Evolutionary conservation across 176 grass and related monocot species (phyloP), one percentile per base, ranked within the genome.

Genomic region (Miscanthus lutarioriparius): DNA sequence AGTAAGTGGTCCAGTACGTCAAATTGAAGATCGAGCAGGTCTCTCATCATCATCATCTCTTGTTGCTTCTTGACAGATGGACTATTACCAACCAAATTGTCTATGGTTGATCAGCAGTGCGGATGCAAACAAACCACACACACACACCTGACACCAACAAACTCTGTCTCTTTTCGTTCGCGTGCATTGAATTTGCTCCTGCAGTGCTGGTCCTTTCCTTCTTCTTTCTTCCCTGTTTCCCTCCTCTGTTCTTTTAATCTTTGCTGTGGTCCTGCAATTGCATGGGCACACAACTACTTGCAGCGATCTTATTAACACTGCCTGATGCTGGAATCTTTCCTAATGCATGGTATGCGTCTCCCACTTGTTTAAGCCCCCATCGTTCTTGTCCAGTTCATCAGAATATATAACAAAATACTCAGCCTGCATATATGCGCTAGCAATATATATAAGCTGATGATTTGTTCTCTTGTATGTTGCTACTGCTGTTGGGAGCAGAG

Each of bases 71-170:
- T 75, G 12, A 45, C 61, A 67, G 8, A 76, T 58, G 30, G 82
- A 48, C 59, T 19, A 27, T 68, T 19, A 27, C 1, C 10, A 8
- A 15, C 70, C 26, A 69, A 22, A 26, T 54, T 75, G 30, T 39
- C 39, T 82, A 69, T 35, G 72, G 79, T 47, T 82, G 13, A 63
- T 25, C 23, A 13, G 23, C 53, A 75, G 1, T 25, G 26, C 64
- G 64, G 45, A 14, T 56, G 67, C 80, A 72, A 26, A 26, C 59
- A 59, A 82, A 61, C 9, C 33, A 35, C 32, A 33, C 32, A 33
- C 71, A 87, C 64, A 77, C 72, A 87, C 65, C 49, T 87, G 73
- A 83, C 49, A 48, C 72, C 73, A 82, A 82, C 62, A 20, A 76
- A 87, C 72, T 19, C 39, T 28, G 7, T 19, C 43, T 19, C 38